A percentile compares a stretch with the other conserved stretches of the same genome.
Conservation (phyloP, 768 basidiomycete genomes). For the Russula vinacea region DNA sequence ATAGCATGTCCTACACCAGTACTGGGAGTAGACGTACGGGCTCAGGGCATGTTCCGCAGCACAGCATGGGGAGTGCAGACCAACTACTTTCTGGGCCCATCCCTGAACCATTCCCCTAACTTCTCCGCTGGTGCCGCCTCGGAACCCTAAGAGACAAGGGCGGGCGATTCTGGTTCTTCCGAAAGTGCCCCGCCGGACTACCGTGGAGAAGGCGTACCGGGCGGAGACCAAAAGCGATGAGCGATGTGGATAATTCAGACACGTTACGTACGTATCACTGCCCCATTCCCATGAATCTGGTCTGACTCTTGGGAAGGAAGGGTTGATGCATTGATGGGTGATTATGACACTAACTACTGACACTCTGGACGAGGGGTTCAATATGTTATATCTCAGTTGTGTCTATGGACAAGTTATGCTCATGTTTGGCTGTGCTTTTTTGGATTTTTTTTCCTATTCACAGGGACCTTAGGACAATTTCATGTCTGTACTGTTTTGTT, state of each 20-base stretch:
- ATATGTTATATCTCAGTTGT: neutral
- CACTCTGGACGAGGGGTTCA: neutral
- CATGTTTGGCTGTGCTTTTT: neutral
- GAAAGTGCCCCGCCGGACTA: constrained; percentile 16
- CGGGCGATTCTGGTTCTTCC: neutral
- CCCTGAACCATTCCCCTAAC: neutral
- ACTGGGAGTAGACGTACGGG: constrained; percentile 30
- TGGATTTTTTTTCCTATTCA: neutral
- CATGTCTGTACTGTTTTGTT: neutral
- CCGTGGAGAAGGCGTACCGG: neutral
- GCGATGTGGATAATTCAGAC: too few species aligned
- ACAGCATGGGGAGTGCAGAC: constrained; percentile 58
- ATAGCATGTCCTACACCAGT: constrained; percentile 32
- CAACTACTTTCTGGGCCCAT: constrained; percentile 47
- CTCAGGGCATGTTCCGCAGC: constrained; percentile 46
- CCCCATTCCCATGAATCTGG: neutral
- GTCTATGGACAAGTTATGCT: neutral
- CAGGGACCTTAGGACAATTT: constrained; percentile 5
- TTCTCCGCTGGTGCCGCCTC: constrained; percentile 17
- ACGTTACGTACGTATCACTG: constrained; percentile 6
- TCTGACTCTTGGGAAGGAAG: neutral
- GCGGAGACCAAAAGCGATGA: constrained; percentile 3
- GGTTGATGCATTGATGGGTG: neutral
- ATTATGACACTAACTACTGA: neutral
- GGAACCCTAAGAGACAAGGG: constrained; percentile 20